Conservation (phyloP, 1,284 basidiomycete genomes). For the Pholiota adiposa region DNA sequence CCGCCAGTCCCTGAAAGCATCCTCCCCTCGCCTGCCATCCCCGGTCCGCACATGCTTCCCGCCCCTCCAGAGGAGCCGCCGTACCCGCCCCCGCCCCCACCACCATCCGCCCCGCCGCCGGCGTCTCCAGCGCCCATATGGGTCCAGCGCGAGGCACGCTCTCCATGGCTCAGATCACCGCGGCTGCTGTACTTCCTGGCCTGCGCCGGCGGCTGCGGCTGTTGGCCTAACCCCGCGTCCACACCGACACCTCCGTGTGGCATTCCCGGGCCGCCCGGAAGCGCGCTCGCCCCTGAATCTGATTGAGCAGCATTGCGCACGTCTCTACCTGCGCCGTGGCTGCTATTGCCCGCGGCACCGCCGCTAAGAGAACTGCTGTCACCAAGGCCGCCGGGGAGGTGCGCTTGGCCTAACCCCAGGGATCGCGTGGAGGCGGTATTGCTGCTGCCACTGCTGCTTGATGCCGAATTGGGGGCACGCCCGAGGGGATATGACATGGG, state of each 20-base stretch:
- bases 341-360: neutral
- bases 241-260: conserved; percentile 30
- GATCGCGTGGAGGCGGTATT: conserved; percentile 23
- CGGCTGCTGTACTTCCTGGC: conserved; percentile 16
- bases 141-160: conserved; percentile 17
- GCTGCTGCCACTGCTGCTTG: conserved; percentile 19
- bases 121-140: conserved; percentile 12
- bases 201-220: conserved; percentile 9
- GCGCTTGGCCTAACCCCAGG: conserved; percentile 12
- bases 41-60: conserved; percentile 10
- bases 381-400: conserved; percentile 10
- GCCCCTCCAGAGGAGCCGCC: conserved; percentile 2
- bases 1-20: neutral
- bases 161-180: conserved; percentile 15
- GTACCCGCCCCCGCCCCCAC: conserved; percentile 14
- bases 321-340: conserved; percentile 11
- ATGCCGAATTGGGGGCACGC: conserved; percentile 33
- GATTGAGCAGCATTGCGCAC: conserved; percentile 5
- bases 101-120: conserved; percentile 8
- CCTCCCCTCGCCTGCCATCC: conserved; percentile 15
- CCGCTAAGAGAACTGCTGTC: conserved; percentile 12
- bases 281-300: conserved; percentile 17
- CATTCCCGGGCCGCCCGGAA: conserved; percentile 17
- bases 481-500: conserved; percentile 32
- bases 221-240: conserved; percentile 5